Base-by-base conservation (phyloP, 83 land plant species). In the Larix sibirica region DNA sequence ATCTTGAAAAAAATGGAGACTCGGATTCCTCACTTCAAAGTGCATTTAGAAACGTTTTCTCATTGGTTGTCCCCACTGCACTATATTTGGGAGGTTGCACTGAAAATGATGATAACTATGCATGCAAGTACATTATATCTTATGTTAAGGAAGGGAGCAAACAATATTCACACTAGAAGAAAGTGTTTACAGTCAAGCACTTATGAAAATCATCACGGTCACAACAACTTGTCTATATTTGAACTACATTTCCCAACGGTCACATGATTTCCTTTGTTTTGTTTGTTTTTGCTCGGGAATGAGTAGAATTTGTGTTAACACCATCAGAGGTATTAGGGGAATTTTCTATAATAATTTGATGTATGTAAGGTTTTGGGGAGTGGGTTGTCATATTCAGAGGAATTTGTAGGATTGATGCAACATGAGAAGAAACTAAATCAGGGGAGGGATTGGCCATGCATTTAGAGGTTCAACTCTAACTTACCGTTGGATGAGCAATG, bases 1-100 rank as follows among this genome's bases (percentile, higher is more conserved):
- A 91, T 42, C 89, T 98, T 18, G 95, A 94, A 83, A 97, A 86
- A 82, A 92, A 96, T 80, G 96, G 95, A 63, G 99, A 98, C 80
- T 85, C 96, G 74, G 94, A 96, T 23, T 77, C 63, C 58, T 77
- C 86, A 20, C 77, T 91, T 74, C 94, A 85, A 81, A 87, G 64
- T 85, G 87, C 91, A 38, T 98, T 85, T 85, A 79, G 84, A 3
- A 90, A 84, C 66, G 79, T 96, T 82, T 84, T 96, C 73, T 79
- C 93, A 31, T 50, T 87, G 59, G 81, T 89, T 65, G 71, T 93
- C 68, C 90, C 94, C 21, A 75, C 86, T 26, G 86, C 94, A n/a
- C 28, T 94, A 54, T 96, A 93, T 88, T 70, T 84, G 50, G 78
- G 78, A 83, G 98, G 99, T 77, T 63, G 84, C 77, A 61, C 42